Percentiles rank a stretch among this genome's conserved stretches.
These are phyloP conservation scores for Phaseolus lunatus DNA, from an alignment of 306 rosid species.

Conservation along the genomic window DNA sequence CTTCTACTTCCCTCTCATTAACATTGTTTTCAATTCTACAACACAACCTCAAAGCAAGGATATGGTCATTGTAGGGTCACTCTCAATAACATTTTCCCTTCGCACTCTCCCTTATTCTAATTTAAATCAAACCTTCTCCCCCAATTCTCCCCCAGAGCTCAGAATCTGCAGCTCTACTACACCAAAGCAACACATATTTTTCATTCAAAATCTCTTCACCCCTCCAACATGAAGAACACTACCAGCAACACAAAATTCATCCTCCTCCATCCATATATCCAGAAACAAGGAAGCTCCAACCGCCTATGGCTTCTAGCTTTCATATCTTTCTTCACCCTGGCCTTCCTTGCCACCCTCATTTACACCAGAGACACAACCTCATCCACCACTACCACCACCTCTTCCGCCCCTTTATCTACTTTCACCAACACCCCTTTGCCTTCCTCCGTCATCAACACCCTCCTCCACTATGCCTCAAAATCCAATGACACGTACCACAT, in stretches of 20 bases:
- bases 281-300: conserved; percentile 79
- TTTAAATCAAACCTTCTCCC: conserved; percentile 53
- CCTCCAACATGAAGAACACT: conserved; percentile 63
- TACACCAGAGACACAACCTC: conserved; percentile 68
- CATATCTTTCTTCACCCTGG: conserved; percentile 81
- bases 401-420: conserved; percentile 37
- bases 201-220: not conserved
- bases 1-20: not conserved
- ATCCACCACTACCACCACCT: conserved; percentile 44
- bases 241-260: conserved; percentile 72
- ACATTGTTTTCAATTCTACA: conserved; percentile 29
- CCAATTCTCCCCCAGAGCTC: conserved; percentile 31
- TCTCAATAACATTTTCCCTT: conserved; percentile 25
- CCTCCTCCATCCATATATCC: conserved; percentile 86
- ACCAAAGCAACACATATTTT: not conserved
- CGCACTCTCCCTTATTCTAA: conserved; percentile 42
- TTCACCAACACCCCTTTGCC: conserved; percentile 51
- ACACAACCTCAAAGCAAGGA: not conserved
- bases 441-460: conserved; percentile 82
- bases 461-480: conserved; percentile 80
- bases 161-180: conserved; percentile 4
- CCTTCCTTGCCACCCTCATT: conserved; percentile 76
- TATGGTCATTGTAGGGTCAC: conserved; percentile 53
- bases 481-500: conserved; percentile 86
- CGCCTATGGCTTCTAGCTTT: conserved; percentile 78